These are phyloP conservation scores for Macroventuria anomochaeta DNA, from an alignment of 2,329 filamentous ascomycete species.

Conservation along the genomic window DNA sequence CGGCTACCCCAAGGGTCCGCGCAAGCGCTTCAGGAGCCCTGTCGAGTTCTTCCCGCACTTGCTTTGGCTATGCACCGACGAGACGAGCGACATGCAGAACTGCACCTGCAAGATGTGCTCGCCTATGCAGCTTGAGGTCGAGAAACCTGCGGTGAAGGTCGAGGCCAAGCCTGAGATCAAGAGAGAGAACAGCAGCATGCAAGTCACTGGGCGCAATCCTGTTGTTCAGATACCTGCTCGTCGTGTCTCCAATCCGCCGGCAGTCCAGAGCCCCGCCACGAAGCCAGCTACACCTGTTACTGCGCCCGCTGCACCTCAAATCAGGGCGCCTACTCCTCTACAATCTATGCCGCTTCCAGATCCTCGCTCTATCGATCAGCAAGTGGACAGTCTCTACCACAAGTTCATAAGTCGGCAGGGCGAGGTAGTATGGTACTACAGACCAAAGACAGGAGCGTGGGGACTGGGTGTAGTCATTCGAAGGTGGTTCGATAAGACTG, in stretches of 20 bases:
- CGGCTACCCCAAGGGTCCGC: conserved; percentile 63
- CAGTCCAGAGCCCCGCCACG: conserved; percentile 31
- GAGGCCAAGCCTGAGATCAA: conserved; percentile 41
- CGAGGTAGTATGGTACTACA: conserved; percentile 64
- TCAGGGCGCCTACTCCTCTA: conserved; percentile 31
- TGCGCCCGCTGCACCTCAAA: conserved; percentile 24
- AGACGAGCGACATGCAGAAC: conserved; percentile 60
- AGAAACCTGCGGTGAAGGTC: conserved; percentile 39
- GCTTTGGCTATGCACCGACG: conserved; percentile 63
- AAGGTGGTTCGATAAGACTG: conserved; percentile 50
- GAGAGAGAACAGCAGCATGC: conserved; percentile 11
- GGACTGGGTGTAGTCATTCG: conserved; percentile 60
- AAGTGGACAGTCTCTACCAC: conserved; percentile 56
- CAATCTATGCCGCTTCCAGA: conserved; percentile 50
- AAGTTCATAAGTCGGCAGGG: conserved; percentile 61
- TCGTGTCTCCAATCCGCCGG: conserved; percentile 28
- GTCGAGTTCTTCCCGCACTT: conserved; percentile 67
- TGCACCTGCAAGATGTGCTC: conserved; percentile 65
- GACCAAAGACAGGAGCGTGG: conserved; percentile 57
- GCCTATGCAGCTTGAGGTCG: conserved; percentile 58
- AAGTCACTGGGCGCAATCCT: conserved; percentile 24
- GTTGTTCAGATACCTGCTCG: conserved; percentile 37
- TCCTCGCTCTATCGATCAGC: conserved; percentile 55
- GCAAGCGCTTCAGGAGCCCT: conserved; percentile 65
- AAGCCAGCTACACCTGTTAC: conserved; percentile 28